Base-by-base conservation (phyloP, 2,329 filamentous ascomycete genomes). In the Alternaria brassicicola region DNA sequence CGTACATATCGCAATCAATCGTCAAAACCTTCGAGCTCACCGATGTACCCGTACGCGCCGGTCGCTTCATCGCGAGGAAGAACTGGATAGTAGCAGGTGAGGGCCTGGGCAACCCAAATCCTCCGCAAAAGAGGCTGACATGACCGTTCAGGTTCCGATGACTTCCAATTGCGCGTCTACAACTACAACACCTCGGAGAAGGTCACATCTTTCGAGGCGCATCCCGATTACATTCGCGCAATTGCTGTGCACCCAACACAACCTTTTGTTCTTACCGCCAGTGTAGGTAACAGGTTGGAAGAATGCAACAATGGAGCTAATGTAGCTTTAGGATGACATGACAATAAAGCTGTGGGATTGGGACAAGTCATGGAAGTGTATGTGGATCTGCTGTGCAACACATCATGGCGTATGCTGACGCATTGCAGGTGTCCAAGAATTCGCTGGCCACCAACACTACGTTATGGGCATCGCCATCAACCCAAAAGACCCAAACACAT, bases 121-220 rank as follows among this genome's bases (percentile, higher is more conserved):
- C 21, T 3, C 30, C 12, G 26, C 28, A 36, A 3, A 8, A 13
- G 38, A 51, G 42, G 55, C 63, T 76, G 68, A 76, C 67, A 38
- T 52, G 49, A 41, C 47, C 50, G 62, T 36, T n/a, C 58, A 76
- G 74, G 74, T 58, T 94, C 90, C 68, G 92, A 96, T 82, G 92
- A 97, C 82, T 99, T 96, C 82, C 86, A 89, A 73, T 78, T 90
- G 61, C 90, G 94, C 54, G 75, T 76, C 6, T 96, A 97, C 86
- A 98, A 99, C 83, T 99, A 98, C 86, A 98, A 99, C 82, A 99
- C 95, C 52, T 96, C 92, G 60, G 95, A 99, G 81, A 98, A 97
- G 86, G 95, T 98, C 73, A 94, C 93, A 52, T 91, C 91, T 15
- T 98, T 97, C 79, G 94, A 98, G 82, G 94, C 93, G 50, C 95